These are phyloP conservation scores for Paecilomyces niveus DNA, from an alignment of 2,329 filamentous ascomycete species.

Conservation along the genomic window DNA sequence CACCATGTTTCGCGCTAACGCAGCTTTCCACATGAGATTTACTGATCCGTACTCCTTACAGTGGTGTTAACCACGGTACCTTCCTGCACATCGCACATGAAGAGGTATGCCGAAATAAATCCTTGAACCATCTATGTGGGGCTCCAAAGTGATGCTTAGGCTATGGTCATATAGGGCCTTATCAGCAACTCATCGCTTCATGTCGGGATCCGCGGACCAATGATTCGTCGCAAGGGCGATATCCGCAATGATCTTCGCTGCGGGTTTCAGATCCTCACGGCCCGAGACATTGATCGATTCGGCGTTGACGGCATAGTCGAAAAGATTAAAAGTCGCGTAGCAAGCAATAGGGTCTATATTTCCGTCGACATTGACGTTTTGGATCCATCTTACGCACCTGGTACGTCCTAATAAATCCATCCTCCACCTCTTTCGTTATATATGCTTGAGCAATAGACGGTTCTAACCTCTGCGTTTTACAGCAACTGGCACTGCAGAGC, in stretches of 20 bases:
- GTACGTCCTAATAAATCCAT: conserved; percentile 16
- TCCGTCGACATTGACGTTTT: conserved; percentile 52
- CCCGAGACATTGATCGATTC: conserved; percentile 46
- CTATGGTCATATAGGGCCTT: conserved; percentile 29
- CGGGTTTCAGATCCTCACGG: conserved; percentile 48
- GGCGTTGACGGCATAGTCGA: conserved; percentile 43
- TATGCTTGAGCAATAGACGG: not conserved
- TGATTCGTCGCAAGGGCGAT: conserved; percentile 44
- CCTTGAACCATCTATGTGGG: not conserved
- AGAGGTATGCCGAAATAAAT: conserved; percentile 27
- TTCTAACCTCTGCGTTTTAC: not conserved
- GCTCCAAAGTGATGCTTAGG: not conserved
- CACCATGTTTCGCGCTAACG: not conserved
- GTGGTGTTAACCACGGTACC: conserved; percentile 50
- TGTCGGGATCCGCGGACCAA: conserved; percentile 49
- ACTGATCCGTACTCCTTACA: conserved; percentile 6
- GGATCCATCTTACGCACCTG: conserved; percentile 48
- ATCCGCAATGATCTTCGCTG: conserved; percentile 47
- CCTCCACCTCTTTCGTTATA: not conserved
- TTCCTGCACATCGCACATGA: conserved; percentile 52
- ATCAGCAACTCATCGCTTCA: conserved; percentile 50
- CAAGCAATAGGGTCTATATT: conserved; percentile 46
- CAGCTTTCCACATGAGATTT: not conserved
- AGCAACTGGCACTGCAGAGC: conserved; percentile 50
- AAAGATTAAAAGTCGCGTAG: conserved; percentile 40